Percentiles rank a stretch among this genome's conserved stretches.
phyloP scores from a whole-genome alignment of 768 basidiomycete species.

The Asterophora lycoperdoides region DNA sequence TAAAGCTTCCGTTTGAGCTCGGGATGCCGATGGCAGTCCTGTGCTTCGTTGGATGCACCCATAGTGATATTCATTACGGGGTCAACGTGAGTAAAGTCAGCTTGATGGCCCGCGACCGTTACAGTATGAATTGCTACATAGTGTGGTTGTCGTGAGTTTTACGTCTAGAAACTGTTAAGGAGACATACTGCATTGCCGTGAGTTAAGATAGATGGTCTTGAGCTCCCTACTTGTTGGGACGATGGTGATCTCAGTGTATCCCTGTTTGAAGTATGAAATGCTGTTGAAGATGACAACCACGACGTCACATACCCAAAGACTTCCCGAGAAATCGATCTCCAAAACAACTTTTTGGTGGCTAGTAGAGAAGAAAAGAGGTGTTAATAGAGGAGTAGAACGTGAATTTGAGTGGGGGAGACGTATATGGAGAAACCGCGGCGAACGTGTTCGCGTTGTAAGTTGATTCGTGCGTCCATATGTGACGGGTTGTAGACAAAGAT shows the following conservation, averaged over 20 bases:
- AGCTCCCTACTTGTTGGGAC: conserved; percentile 77
- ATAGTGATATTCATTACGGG: conserved; percentile 63
- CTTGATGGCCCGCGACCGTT: conserved; percentile 63
- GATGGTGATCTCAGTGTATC: conserved; percentile 91
- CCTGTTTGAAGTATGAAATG: conserved; percentile 44
- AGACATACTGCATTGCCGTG: conserved; percentile 77
- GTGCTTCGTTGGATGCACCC: conserved; percentile 46
- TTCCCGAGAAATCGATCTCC: conserved; percentile 89
- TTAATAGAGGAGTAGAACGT: conserved; percentile 32
- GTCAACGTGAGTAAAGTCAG: conserved; percentile 79
- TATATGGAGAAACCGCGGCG: conserved; percentile 90
- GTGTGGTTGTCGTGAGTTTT: conserved; percentile 16
- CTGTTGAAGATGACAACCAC: conserved; percentile 3
- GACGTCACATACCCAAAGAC: conserved; percentile 62
- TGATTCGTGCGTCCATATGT: conserved; percentile 46
- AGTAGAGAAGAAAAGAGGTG: conserved; percentile 55
- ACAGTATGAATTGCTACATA: conserved; percentile 72
- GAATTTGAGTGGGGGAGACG: conserved; percentile 42
- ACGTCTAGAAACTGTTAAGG: background rate
- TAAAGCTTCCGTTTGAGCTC: conserved; percentile 92
- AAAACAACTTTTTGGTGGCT: conserved; percentile 95
- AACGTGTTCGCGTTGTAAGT: conserved; percentile 72
- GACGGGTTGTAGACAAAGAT: conserved; percentile 17
- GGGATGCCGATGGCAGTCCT: conserved; percentile 84
- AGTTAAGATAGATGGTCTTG: conserved; percentile 82